phyloP scores from a whole-genome alignment of 345 rosid genomes.

The Euclidium syriacum region DNA sequence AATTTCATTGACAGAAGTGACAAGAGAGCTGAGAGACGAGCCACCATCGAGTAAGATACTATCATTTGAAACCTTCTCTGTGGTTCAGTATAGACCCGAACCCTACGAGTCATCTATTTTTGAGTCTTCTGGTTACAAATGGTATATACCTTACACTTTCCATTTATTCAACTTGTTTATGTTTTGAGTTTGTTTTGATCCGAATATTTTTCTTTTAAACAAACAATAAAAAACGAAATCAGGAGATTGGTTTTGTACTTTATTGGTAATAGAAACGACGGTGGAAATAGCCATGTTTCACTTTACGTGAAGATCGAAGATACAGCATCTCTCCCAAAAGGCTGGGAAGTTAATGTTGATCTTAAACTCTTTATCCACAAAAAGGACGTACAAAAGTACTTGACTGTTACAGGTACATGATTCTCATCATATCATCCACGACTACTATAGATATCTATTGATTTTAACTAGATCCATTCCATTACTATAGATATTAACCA shows the following conservation, averaged over 20 bases:
- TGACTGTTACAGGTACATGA: constrained; percentile 27
- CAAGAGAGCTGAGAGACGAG: constrained; percentile 9
- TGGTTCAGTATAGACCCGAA: constrained; percentile 6
- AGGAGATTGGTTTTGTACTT: constrained; percentile 37
- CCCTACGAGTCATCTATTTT: constrained; percentile 35
- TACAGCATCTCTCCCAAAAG: constrained; percentile 2
- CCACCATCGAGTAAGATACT: constrained; percentile 34
- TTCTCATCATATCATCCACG: too few species aligned
- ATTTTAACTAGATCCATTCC: background rate
- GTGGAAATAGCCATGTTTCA: constrained; percentile 28
- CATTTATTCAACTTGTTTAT: background rate
- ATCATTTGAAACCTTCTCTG: constrained; percentile 33
- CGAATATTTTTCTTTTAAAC: too few species aligned
- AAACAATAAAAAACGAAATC: background rate
- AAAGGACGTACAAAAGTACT: constrained; percentile 18
- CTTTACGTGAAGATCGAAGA: constrained; percentile 31
- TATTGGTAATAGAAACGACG: constrained; percentile 26
- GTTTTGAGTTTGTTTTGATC: background rate
- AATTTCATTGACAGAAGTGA: constrained; percentile 1
- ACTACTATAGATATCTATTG: background rate
- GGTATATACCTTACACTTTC: constrained; percentile 8
- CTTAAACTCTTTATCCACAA: constrained; percentile 32
- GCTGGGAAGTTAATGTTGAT: constrained; percentile 33
- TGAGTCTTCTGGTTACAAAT: constrained; percentile 38
- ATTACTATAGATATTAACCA: too few species aligned